Conservation (phyloP, 176 grass and related monocot genomes). For the Ananas comosus region DNA sequence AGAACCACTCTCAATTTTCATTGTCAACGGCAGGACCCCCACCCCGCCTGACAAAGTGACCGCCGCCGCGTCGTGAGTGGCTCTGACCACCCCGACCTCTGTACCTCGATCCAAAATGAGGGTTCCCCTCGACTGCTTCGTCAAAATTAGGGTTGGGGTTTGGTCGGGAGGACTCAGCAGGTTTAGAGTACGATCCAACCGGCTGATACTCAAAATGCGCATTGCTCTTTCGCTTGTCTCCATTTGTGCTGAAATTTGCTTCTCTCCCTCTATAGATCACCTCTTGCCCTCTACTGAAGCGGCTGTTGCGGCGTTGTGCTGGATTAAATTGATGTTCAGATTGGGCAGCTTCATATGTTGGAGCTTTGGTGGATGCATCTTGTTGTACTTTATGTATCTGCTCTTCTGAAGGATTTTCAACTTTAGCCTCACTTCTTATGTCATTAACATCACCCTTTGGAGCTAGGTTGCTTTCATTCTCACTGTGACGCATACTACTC, state of each 20-base stretch:
- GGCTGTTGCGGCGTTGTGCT: conserved; percentile 19
- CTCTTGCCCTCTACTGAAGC: conserved; percentile 43
- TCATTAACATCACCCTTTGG: neutral
- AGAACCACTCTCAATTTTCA: neutral
- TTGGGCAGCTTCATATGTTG: conserved; percentile 10
- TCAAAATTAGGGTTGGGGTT: conserved; percentile 27
- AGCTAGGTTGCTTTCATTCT: neutral
- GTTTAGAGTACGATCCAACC: conserved; percentile 35
- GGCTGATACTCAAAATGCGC: conserved; percentile 59
- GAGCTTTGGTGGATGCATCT: conserved; percentile 10
- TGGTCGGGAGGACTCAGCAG: conserved; percentile 23
- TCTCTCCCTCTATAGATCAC: conserved; percentile 40
- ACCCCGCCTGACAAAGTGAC: conserved; percentile 38
- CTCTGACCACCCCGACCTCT: conserved; percentile 24
- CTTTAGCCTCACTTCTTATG: neutral
- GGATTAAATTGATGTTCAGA: conserved; percentile 35
- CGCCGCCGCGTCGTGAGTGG: conserved; percentile 12
- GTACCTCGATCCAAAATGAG: conserved; percentile 21
- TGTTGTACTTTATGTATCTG: conserved; percentile 1
- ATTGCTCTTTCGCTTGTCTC: conserved; percentile 33
- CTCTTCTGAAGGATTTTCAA: neutral
- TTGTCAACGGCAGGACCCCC: neutral
- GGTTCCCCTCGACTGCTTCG: conserved; percentile 13
- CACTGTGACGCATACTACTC: conserved; percentile 2
- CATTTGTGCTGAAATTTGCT: conserved; percentile 30